These are phyloP conservation scores for Globisporangium rhizosaccharum DNA, from an alignment of 352 stramenopile species.

Conservation along the genomic window DNA sequence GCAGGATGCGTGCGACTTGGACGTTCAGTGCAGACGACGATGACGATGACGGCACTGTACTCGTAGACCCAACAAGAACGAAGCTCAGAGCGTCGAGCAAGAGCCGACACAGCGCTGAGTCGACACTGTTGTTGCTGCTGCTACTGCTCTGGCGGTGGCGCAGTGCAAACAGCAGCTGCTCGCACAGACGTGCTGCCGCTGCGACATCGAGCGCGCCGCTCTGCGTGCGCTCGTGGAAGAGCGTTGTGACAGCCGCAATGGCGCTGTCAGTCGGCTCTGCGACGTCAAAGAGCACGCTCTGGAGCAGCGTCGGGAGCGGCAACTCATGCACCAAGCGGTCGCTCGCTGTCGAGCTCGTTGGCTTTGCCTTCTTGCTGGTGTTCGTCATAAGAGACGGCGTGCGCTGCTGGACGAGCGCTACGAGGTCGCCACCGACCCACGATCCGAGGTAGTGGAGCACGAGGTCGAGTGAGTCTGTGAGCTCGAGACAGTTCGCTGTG, in stretches of 20 bases:
- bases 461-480: conserved; percentile 25
- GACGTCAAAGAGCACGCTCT: conserved; percentile 11
- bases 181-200: conserved; percentile 33
- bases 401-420: conserved; percentile 7
- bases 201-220: conserved; percentile 7
- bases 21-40: neutral
- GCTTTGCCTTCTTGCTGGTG: conserved; percentile 21
- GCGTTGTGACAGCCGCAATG: neutral
- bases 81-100: conserved; percentile 29
- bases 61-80: conserved; percentile 16
- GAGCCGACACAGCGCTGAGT: conserved; percentile 26
- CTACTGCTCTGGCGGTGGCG: conserved; percentile 4
- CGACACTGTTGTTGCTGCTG: neutral
- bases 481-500: conserved; percentile 22
- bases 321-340: conserved; percentile 9
- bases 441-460: conserved; percentile 51
- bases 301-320: conserved; percentile 13
- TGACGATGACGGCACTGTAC: neutral
- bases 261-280: neutral
- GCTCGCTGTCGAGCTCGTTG: neutral
- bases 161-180: conserved; percentile 48
- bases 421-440: conserved; percentile 37
- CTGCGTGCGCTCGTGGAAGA: conserved; percentile 16
- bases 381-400: neutral
- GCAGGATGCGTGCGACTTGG: conserved; percentile 27